Conservation (phyloP, 2,329 filamentous ascomycete genomes). For the Escovopsis sp. region DNA sequence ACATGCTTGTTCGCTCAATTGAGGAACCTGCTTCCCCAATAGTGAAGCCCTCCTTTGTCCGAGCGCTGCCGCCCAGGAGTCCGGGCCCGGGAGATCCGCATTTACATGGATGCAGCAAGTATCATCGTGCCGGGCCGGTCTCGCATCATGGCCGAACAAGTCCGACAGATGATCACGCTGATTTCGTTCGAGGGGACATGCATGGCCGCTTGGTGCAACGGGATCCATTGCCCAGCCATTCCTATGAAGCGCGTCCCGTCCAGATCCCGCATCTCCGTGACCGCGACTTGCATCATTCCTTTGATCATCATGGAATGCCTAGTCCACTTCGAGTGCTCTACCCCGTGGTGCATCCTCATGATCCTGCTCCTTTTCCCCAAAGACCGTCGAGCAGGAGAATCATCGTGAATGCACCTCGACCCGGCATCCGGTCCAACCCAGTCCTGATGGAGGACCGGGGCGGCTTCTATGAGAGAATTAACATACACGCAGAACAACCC, state of each 20-base stretch:
- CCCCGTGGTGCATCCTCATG: constrained; percentile 7
- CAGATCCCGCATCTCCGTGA: constrained; percentile 2
- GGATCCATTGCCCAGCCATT: neutral
- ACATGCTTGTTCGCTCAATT: constrained; percentile 32
- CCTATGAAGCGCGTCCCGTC: constrained; percentile 3
- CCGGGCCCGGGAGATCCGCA: constrained; percentile 11
- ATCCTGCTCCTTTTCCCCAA: constrained; percentile 6
- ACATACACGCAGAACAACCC: constrained; percentile 1
- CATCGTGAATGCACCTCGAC: constrained; percentile 16
- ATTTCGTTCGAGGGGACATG: constrained; percentile 3
- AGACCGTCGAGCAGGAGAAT: constrained; percentile 14
- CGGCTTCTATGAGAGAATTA: constrained; percentile 22
- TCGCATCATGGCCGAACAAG: constrained; percentile 9
- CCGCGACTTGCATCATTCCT: neutral
- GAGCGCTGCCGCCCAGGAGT: constrained; percentile 16
- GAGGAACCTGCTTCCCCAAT: constrained; percentile 25
- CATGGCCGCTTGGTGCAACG: neutral
- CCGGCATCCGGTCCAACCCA: constrained; percentile 17
- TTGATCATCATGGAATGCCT: constrained; percentile 1
- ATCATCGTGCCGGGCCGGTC: constrained; percentile 9
- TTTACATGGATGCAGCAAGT: constrained; percentile 8
- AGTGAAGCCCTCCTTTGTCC: constrained; percentile 21
- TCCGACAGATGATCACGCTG: constrained; percentile 8
- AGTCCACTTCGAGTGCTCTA: constrained; percentile 1
- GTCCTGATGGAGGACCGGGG: constrained; percentile 27